Evolutionary conservation across 768 basidiomycete species (phyloP).

Genomic region (Pisolithus sp.): DNA sequence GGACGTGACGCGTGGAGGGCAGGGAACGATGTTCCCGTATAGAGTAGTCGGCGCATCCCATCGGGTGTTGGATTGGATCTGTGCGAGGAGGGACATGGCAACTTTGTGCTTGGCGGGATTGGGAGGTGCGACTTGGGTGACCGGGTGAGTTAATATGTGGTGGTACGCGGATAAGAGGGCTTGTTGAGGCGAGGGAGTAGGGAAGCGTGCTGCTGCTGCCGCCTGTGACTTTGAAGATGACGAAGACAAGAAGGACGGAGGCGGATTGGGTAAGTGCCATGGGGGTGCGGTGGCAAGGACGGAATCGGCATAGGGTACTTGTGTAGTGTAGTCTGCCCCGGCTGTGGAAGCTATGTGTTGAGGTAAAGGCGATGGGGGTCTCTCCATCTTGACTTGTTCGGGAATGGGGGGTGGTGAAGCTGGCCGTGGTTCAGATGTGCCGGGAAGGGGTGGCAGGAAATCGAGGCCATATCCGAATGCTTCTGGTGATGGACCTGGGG

Average conservation of each 20-base stretch:
- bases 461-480: slow-evolving; percentile 6
- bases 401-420: slow-evolving; percentile 35
- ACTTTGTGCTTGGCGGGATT: slow-evolving; percentile 68
- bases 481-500: not conserved
- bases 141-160: slow-evolving; percentile 69
- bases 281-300: slow-evolving; percentile 57
- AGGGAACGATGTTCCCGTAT: slow-evolving; percentile 52
- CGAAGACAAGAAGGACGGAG: slow-evolving; percentile 13
- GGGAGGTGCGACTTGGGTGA: slow-evolving; percentile 40
- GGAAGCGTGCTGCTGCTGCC: slow-evolving; percentile 20
- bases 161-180: slow-evolving; percentile 67
- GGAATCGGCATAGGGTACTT: slow-evolving; percentile 70
- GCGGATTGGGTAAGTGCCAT: slow-evolving; percentile 59
- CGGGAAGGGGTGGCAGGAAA: slow-evolving; percentile 32
- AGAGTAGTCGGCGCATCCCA: slow-evolving; percentile 69
- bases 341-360: slow-evolving; percentile 34
- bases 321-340: slow-evolving; percentile 64
- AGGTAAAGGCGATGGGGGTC: slow-evolving; percentile 37
- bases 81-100: slow-evolving; percentile 61
- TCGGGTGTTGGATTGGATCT: slow-evolving; percentile 49
- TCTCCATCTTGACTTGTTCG: slow-evolving; percentile 24
- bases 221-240: slow-evolving; percentile 13
- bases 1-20: slow-evolving; percentile 54
- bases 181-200: slow-evolving; percentile 55
- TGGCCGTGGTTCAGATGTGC: slow-evolving; percentile 19